Evolutionary conservation across 1,284 basidiomycete species (phyloP).

Genomic region (Phellopilus nigrolimitatus): DNA sequence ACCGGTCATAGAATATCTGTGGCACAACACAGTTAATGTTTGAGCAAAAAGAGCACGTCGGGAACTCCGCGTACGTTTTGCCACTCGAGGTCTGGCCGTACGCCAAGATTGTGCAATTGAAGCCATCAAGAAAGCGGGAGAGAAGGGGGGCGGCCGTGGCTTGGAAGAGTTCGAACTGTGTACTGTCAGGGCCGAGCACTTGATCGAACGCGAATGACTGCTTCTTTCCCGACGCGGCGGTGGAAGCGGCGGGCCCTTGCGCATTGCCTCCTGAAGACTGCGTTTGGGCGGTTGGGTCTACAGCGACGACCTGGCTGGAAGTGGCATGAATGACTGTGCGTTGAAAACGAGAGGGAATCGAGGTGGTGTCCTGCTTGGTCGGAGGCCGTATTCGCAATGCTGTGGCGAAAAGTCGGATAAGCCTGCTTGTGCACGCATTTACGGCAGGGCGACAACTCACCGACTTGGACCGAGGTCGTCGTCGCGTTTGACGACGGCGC

Average conservation of each 20-base stretch:
- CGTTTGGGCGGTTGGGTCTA: slow-evolving; percentile 58
- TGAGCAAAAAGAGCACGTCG: neutral
- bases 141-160: slow-evolving; percentile 82
- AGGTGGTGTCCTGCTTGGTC: slow-evolving; percentile 73
- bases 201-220: slow-evolving; percentile 92
- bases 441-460: slow-evolving; percentile 44
- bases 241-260: slow-evolving; percentile 46
- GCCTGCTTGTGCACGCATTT: too few species aligned
- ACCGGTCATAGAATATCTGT: slow-evolving; percentile 73
- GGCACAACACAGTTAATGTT: neutral
- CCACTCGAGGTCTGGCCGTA: slow-evolving; percentile 98
- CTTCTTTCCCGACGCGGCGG: slow-evolving; percentile 62
- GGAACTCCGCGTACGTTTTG: slow-evolving; percentile 71
- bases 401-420: slow-evolving; percentile 31
- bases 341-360: slow-evolving; percentile 92
- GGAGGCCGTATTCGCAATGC: slow-evolving; percentile 92
- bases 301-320: slow-evolving; percentile 63
- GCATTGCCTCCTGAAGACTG: slow-evolving; percentile 41
- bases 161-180: slow-evolving; percentile 83
- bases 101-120: slow-evolving; percentile 96
- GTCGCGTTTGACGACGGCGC: slow-evolving; percentile 62
- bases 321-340: slow-evolving; percentile 79
- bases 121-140: slow-evolving; percentile 89
- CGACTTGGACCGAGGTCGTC: slow-evolving; percentile 84
- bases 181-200: slow-evolving; percentile 79